Base-by-base conservation (phyloP, 768 basidiomycete species). In the Leucosporidium creatinivorum region DNA sequence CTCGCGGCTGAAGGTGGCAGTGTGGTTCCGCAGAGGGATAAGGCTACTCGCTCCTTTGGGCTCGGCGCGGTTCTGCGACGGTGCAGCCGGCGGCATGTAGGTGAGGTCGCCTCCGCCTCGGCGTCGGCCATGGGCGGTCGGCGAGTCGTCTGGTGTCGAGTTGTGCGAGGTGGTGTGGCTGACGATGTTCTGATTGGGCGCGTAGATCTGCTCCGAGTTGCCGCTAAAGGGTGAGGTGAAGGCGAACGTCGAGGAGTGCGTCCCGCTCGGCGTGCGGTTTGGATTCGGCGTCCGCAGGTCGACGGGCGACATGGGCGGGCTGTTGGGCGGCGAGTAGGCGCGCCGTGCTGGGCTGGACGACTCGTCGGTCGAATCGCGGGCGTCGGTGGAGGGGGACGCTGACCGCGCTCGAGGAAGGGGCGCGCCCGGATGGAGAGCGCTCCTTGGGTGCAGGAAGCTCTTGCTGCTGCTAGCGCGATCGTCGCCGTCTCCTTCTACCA, bases 171-270 rank as follows among this genome's bases (percentile, higher is more conserved):
- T 44, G 39, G 39, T 44, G 39, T 44, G 39, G 39, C 39, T 13
- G 13, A 44, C 39, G 13, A 44, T 44, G 39, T 44, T 44, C 39
- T 44, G 39, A 44, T 44, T 44, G 2, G 39, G 15, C 39, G 39
- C 39, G 39, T 44, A 7, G 6, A 12, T n/a, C 49, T 39, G 58
- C 8, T 50, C 52, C 15, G 33, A 3, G 18, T 48, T 39, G 33
- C 49, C 36, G 12, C 63, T 57, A 21, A 65, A 69, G 26, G 68
- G 63, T 21, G 68, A 65, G 63, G 56, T 65, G 51, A 69, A 69
- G 23, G 64, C 31, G 6, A 63, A 33, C 23, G 18, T 31, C 28
- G 25, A 36, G 21, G 56, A 49, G 33, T 59, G 61, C 44, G 55
- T 54, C 4, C 54, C 36, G 39, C 48, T 60, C 23, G 56, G 51